These are phyloP conservation scores for Cladophialophora exuberans DNA, from an alignment of 2,329 filamentous ascomycete species.

Conservation along the genomic window DNA sequence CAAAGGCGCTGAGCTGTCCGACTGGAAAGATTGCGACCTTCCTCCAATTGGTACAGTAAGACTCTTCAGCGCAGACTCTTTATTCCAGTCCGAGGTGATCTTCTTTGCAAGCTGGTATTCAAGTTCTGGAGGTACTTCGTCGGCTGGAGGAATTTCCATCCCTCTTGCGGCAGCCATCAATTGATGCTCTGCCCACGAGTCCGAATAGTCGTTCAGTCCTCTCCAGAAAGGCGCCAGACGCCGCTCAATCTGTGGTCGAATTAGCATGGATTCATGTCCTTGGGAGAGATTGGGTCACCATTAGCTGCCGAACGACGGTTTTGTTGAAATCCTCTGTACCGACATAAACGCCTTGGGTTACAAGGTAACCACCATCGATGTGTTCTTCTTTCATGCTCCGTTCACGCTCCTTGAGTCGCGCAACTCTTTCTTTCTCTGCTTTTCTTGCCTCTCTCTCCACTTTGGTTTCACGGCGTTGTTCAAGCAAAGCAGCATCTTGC, in stretches of 20 bases:
- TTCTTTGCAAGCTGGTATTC: constrained; percentile 55
- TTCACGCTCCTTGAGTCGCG: constrained; percentile 81
- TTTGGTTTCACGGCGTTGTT: constrained; percentile 79
- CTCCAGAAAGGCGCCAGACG: constrained; percentile 94
- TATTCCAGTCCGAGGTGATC: constrained; percentile 50
- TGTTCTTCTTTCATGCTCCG: constrained; percentile 88
- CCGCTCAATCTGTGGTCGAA: constrained; percentile 77
- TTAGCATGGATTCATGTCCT: neutral
- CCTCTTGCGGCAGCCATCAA: constrained; percentile 88
- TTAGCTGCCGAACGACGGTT: constrained; percentile 80
- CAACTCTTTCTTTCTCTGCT: constrained; percentile 76
- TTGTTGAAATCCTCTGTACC: constrained; percentile 94
- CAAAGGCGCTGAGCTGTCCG: constrained; percentile 65
- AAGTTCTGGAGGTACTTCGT: constrained; percentile 76
- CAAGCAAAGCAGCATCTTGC: constrained; percentile 54
- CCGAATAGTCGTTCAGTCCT: constrained; percentile 84
- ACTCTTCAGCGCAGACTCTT: constrained; percentile 67
- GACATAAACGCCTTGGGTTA: constrained; percentile 92
- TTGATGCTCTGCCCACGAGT: constrained; percentile 92
- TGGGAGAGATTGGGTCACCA: constrained; percentile 60
- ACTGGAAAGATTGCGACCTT: constrained; percentile 76
- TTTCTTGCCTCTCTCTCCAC: constrained; percentile 88
- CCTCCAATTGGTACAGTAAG: constrained; percentile 79
- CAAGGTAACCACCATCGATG: constrained; percentile 91
- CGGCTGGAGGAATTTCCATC: constrained; percentile 78